phyloP scores from a whole-genome alignment of 116 monocot genomes.

The Iris pallida region DNA sequence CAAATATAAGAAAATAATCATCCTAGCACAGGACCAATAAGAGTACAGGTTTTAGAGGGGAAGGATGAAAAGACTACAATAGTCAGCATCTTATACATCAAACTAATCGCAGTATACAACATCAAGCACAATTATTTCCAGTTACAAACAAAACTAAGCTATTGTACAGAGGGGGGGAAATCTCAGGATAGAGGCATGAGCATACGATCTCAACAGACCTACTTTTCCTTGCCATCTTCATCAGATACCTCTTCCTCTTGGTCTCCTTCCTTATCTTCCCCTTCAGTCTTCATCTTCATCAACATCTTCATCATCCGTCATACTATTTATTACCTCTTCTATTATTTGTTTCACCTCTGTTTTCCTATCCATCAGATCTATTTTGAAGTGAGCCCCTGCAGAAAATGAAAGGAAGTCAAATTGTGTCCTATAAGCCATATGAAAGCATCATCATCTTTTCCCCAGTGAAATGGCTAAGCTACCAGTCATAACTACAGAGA shows the following conservation, averaged over 20 bases:
- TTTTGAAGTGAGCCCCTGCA: conserved; percentile 56
- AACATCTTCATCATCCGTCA: conserved; percentile 60
- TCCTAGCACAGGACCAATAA: no score
- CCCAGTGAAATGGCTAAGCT: neutral
- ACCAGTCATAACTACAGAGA: neutral
- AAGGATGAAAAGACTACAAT: no score
- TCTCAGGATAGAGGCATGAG: no score
- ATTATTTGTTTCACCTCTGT: conserved; percentile 72
- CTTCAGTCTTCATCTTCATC: conserved; percentile 38
- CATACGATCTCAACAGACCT: no score
- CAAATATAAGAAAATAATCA: no score
- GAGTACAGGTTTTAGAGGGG: no score
- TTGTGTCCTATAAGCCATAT: neutral
- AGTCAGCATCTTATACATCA: no score
- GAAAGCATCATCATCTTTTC: neutral
- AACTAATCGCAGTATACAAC: no score
- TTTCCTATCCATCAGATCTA: conserved; percentile 65
- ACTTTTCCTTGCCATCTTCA: conserved; percentile 5
- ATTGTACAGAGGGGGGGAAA: no score
- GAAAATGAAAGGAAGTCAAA: neutral
- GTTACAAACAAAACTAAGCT: no score
- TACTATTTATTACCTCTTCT: conserved; percentile 73
- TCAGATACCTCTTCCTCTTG: conserved; percentile 14
- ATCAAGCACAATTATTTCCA: no score
- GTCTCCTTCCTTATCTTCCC: conserved; percentile 12